phyloP scores from a whole-genome alignment of 2,329 filamentous ascomycete genomes.

The Talaromyces islandicus region DNA sequence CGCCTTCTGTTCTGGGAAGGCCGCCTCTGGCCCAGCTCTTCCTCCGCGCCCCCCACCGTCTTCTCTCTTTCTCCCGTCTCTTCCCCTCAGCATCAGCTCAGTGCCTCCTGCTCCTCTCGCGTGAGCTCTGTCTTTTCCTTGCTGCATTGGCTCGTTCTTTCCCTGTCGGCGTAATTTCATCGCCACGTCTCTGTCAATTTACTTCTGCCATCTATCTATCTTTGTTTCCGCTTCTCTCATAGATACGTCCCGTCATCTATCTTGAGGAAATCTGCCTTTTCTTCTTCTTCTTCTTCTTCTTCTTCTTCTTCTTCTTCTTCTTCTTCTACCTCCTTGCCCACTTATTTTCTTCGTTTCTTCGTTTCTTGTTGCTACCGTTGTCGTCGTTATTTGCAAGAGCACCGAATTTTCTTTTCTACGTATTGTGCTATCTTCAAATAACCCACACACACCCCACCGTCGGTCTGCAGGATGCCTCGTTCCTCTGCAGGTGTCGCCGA shows the following conservation, averaged over 20 bases:
- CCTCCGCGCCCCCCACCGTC: conserved; percentile 2
- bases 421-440: background rate
- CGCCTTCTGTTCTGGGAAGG: background rate
- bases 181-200: conserved; percentile 7
- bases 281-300: conserved; percentile 5
- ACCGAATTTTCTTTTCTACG: background rate
- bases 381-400: background rate
- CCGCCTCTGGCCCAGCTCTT: background rate
- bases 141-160: conserved; percentile 8
- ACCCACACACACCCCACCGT: background rate
- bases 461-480: background rate
- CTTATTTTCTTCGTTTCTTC: background rate
- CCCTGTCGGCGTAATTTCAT: conserved; percentile 3
- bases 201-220: conserved; percentile 10
- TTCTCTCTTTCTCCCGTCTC: conserved; percentile 3
- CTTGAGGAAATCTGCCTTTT: conserved; percentile 8
- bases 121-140: background rate
- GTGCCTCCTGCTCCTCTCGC: conserved; percentile 1
- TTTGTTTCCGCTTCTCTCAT: conserved; percentile 7
- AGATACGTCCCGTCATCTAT: conserved; percentile 10
- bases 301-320: background rate
- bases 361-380: background rate
- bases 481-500: background rate
- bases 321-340: conserved; percentile 7
- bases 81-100: background rate